Percentiles rank a stretch among this genome's conserved stretches.
phyloP scores from a whole-genome alignment of 345 rosid species.

The Camelina hispida region DNA sequence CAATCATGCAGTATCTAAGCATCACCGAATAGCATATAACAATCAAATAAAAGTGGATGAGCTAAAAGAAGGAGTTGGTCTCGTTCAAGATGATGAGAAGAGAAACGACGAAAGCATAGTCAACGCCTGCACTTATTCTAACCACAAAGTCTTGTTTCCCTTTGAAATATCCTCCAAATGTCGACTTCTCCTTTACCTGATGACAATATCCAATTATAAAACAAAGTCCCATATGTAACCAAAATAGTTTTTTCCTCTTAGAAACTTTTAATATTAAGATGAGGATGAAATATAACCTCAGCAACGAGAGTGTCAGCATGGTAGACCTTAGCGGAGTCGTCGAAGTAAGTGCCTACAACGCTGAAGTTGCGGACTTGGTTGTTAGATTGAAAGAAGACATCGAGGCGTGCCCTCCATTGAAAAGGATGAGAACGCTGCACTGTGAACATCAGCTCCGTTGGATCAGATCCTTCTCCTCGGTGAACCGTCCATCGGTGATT shows the following conservation, averaged over 20 bases:
- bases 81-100: slow-evolving; percentile 39
- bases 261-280: too few species aligned
- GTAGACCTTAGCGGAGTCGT: slow-evolving; percentile 35
- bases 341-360: slow-evolving; percentile 36
- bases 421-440: slow-evolving; percentile 35
- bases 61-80: slow-evolving; percentile 36
- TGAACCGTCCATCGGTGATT: slow-evolving; percentile 38
- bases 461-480: slow-evolving; percentile 40
- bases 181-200: slow-evolving; percentile 36
- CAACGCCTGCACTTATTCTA: slow-evolving; percentile 33
- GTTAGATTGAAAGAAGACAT: slow-evolving; percentile 26
- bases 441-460: slow-evolving; percentile 37
- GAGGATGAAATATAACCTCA: slow-evolving; percentile 23
- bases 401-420: slow-evolving; percentile 40
- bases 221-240: background rate
- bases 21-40: background rate
- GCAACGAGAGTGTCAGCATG: slow-evolving; percentile 25
- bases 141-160: slow-evolving; percentile 37
- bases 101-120: slow-evolving; percentile 36
- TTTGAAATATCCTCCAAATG: slow-evolving; percentile 31
- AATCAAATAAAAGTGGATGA: background rate
- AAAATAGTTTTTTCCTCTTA: background rate
- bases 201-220: background rate
- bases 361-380: slow-evolving; percentile 28
- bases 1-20: background rate